Evolutionary conservation across 1,284 basidiomycete genomes (phyloP).

Genomic region (Porodaedalea pini): DNA sequence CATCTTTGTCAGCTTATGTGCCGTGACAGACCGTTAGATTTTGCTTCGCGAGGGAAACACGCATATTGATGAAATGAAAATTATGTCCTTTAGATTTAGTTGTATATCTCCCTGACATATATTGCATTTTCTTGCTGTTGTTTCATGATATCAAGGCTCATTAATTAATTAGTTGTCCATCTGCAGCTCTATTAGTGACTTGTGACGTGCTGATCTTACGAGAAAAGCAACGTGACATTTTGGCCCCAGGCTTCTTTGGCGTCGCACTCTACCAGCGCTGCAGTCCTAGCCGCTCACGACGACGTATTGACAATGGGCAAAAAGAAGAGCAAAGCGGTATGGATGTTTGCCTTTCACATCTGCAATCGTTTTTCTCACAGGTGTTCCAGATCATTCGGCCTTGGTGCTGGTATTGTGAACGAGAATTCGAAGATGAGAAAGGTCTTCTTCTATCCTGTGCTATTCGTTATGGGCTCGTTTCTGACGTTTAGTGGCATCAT

Average conservation of each 20-base stretch:
- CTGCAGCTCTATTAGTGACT: too few relatives aligned
- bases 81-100: too few relatives aligned
- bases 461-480: background rate
- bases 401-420: conserved; percentile 99
- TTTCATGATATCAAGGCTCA: too few relatives aligned
- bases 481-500: background rate
- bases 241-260: too few relatives aligned
- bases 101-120: too few relatives aligned
- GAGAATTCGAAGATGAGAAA: conserved; percentile 98
- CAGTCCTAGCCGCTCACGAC: background rate
- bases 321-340: conserved; percentile 68
- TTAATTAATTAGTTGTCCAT: too few relatives aligned
- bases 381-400: conserved; percentile 71
- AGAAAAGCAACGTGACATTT: too few relatives aligned
- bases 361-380: conserved; percentile 10
- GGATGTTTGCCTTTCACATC: background rate
- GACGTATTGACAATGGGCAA: conserved; percentile 58
- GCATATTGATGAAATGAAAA: too few relatives aligned
- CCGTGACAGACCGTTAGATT: background rate
- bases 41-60: too few relatives aligned
- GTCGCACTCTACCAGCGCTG: too few relatives aligned
- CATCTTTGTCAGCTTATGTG: conserved; percentile 4
- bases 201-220: too few relatives aligned
- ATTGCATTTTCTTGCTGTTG: too few relatives aligned
- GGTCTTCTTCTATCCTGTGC: conserved; percentile 42